Evolutionary conservation across 495 filamentous ascomycete species (phyloP), one percentile per base, ranked within the genome.

Genomic region (Xylaria palmicola): DNA sequence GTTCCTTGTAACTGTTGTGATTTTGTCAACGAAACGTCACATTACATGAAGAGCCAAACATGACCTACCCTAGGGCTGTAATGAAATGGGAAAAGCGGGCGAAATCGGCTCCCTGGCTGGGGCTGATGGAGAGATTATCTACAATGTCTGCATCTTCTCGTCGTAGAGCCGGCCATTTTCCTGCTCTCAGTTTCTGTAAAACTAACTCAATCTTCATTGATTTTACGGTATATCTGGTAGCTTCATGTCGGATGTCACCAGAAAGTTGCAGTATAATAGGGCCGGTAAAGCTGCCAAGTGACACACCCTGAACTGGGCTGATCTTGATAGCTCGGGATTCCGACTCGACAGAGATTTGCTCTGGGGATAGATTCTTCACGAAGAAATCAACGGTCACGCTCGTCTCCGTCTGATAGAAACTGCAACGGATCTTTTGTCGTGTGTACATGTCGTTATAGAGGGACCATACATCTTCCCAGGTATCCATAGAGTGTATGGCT

Each of bases 181-280:
- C 89, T 0, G 84, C 74, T 0, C 61, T 78, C 26, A 77, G 72
- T 74, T 98, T 98, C 27, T 78, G 78, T 24, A 98, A 79, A 1
- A 79, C 78, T 30, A 98, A 75, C 72, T 98, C 94, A 54, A 98
- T 85, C 73, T 98, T 98, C 50, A 88, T 90, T 5, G 87, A 78
- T 45, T 89, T 87, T 27, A 92, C 83, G 7, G 81, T 81, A 68
- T 77, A 85, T 19, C 78, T 85, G 24, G 85, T 90, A 19, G 77
- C 64, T 8, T 79, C 63, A 0, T 85, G 72, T 40, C 89, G 82
- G 64, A 98, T 85, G 8, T 77, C 65, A 19, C 83, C 85, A 65
- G 78, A 91, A 7, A 96, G 84, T 39, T 90, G 79, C 40, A 96
- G 74, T 0, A 85, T 85, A 54, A 90, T 90, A 43, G 64, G 22